These are phyloP conservation scores for Hyaloscypha finlandica DNA, from an alignment of 495 filamentous ascomycete genomes.

Conservation along the genomic window DNA sequence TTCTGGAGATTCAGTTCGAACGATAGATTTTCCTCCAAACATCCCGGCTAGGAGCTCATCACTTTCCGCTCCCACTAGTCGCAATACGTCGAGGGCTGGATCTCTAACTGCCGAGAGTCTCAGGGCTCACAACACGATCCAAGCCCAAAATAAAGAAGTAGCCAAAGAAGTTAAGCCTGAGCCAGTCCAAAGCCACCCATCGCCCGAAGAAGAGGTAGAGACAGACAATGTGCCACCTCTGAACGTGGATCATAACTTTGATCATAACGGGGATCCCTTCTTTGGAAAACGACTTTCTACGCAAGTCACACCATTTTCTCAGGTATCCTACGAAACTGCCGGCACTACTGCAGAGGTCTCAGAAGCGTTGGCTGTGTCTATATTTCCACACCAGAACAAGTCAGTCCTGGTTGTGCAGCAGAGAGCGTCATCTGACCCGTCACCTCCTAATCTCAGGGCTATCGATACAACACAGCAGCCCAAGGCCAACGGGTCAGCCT, in stretches of 20 bases:
- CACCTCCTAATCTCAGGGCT: conserved; percentile 27
- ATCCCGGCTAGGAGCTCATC: conserved; percentile 65
- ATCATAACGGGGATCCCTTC: conserved; percentile 55
- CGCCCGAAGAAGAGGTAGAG: conserved; percentile 25
- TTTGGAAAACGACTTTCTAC: conserved; percentile 53
- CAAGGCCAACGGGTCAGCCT: conserved; percentile 43
- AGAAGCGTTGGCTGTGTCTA: conserved; percentile 79
- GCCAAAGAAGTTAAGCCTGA: not conserved
- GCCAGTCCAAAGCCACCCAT: conserved; percentile 7
- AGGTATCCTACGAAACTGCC: conserved; percentile 57
- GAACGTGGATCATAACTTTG: conserved; percentile 47
- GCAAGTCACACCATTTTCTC: conserved; percentile 59
- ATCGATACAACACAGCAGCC: conserved; percentile 35
- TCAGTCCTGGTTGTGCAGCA: conserved; percentile 79
- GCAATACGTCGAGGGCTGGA: conserved; percentile 62
- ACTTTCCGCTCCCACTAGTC: conserved; percentile 70
- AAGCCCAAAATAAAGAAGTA: conserved; percentile 24
- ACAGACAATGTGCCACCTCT: conserved; percentile 15
- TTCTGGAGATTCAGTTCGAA: conserved; percentile 36
- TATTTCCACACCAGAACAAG: conserved; percentile 86
- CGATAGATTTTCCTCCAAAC: conserved; percentile 59
- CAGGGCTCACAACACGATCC: conserved; percentile 55
- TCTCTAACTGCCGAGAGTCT: conserved; percentile 66
- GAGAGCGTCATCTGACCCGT: conserved; percentile 42
- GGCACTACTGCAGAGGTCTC: conserved; percentile 58